Conservation (phyloP, 2,329 filamentous ascomycete genomes). For the Verruconis gallopava region DNA sequence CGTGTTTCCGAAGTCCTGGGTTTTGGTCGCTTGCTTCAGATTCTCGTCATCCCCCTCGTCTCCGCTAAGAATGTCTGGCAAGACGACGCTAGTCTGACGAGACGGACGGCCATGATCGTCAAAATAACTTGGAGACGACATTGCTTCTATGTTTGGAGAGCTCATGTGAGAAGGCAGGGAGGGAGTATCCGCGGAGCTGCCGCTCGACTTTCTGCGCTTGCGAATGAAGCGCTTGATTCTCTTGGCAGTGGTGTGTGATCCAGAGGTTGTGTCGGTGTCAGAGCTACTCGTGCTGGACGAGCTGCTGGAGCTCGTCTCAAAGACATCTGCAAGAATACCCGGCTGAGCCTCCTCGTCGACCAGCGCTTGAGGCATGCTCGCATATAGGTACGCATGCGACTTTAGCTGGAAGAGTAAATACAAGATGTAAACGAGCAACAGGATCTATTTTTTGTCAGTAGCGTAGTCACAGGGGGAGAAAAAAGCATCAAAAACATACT, state of each 20-base stretch:
- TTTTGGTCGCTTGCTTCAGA: constrained; percentile 11
- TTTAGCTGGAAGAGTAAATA: constrained; percentile 87
- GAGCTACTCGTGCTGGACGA: constrained; percentile 33
- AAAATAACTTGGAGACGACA: constrained; percentile 3
- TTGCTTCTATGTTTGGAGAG: constrained; percentile 31
- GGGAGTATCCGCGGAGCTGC: constrained; percentile 51
- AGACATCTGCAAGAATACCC: constrained; percentile 67
- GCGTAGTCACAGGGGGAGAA: constrained; percentile 12
- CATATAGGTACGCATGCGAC: constrained; percentile 83
- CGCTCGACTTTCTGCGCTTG: constrained; percentile 63
- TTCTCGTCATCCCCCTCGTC: constrained; percentile 43
- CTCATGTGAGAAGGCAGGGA: constrained; percentile 31
- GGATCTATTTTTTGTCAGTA: constrained; percentile 38
- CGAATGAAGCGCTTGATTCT: constrained; percentile 65
- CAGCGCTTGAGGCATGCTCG: constrained; percentile 81
- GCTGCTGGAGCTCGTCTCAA: constrained; percentile 55
- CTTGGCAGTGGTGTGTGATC: constrained; percentile 60
- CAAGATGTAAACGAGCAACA: constrained; percentile 68
- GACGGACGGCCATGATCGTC: constrained; percentile 12
- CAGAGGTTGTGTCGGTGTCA: constrained; percentile 36
- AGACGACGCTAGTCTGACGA: constrained; percentile 15
- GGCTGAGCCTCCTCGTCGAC: constrained; percentile 86
- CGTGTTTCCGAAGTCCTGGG: neutral
- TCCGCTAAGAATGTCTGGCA: constrained; percentile 29
- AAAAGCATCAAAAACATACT: constrained; percentile 34